Conservation (phyloP, 495 filamentous ascomycete species). For the Xylaria venustula region DNA sequence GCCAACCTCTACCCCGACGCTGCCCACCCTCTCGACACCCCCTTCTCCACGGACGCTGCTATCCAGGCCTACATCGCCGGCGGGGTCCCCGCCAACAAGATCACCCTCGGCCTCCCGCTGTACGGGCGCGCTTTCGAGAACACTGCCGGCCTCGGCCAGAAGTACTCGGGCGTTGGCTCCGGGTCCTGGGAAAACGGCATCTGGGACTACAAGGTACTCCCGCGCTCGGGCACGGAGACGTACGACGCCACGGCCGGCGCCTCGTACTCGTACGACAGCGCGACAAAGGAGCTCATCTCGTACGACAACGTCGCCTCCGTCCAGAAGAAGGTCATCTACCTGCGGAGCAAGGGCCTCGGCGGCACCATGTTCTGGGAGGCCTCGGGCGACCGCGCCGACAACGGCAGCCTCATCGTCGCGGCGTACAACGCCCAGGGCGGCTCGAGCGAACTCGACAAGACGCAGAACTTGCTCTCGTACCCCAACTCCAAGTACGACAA, state of each 20-base stretch:
- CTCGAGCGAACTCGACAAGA: slow-evolving; percentile 28
- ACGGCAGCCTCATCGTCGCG: slow-evolving; percentile 60
- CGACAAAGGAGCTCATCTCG: slow-evolving; percentile 59
- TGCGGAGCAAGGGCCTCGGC: slow-evolving; percentile 61
- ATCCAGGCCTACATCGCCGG: slow-evolving; percentile 63
- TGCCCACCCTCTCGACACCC: slow-evolving; percentile 53
- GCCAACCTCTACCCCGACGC: slow-evolving; percentile 67
- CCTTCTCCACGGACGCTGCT: slow-evolving; percentile 67
- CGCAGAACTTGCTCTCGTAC: slow-evolving; percentile 39
- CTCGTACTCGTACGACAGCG: slow-evolving; percentile 67
- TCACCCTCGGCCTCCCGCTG: slow-evolving; percentile 81
- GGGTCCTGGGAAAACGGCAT: slow-evolving; percentile 74
- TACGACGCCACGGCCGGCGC: slow-evolving; percentile 53
- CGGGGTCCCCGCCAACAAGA: slow-evolving; percentile 63
- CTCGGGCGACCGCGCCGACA: slow-evolving; percentile 63
- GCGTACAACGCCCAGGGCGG: slow-evolving; percentile 39
- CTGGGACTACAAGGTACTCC: slow-evolving; percentile 78
- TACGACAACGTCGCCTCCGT: slow-evolving; percentile 71
- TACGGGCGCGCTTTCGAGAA: slow-evolving; percentile 77
- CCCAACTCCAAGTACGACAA: slow-evolving; percentile 45
- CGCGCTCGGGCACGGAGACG: slow-evolving; percentile 43
- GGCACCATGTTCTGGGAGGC: slow-evolving; percentile 94
- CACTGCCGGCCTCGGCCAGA: slow-evolving; percentile 66
- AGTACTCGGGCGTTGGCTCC: slow-evolving; percentile 62
- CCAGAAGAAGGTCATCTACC: slow-evolving; percentile 62